Conservation (phyloP, 139 green algal species). For the Chlamydomonas sp. region DNA sequence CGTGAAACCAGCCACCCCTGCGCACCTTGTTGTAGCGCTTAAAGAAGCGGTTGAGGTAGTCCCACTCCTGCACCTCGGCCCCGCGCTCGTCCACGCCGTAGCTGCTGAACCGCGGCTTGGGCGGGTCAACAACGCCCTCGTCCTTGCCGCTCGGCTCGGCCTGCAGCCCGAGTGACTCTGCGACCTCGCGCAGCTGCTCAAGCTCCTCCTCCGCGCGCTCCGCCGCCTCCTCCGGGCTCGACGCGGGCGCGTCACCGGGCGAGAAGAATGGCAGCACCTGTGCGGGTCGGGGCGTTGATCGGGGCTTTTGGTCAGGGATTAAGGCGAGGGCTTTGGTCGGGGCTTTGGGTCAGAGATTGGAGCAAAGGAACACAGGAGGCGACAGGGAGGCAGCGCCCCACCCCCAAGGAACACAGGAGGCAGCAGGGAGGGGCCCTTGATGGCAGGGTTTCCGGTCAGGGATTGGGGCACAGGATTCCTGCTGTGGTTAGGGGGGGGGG, state of each 20-base stretch:
- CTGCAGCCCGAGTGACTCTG: background rate
- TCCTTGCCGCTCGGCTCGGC: background rate
- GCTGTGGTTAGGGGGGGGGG: too few species aligned
- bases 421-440: too few species aligned
- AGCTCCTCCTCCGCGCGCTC: background rate
- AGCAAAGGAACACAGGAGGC: too few species aligned
- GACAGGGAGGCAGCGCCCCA: too few species aligned
- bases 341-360: too few species aligned
- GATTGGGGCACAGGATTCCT: too few species aligned
- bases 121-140: background rate
- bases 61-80: slow-evolving; percentile 54
- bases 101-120: slow-evolving; percentile 14
- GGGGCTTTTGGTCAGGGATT: too few species aligned
- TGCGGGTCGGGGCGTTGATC: too few species aligned
- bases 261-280: slow-evolving; percentile 62
- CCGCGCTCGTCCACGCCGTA: slow-evolving; percentile 37
- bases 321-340: too few species aligned
- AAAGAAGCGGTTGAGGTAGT: slow-evolving; percentile 63
- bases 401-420: too few species aligned
- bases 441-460: too few species aligned
- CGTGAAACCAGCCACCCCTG: too few species aligned
- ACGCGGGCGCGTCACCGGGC: background rate
- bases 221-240: background rate
- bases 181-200: background rate
- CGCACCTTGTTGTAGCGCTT: slow-evolving; percentile 43